Conservation (phyloP, 352 stramenopile genomes). For the Pythium brassicae region DNA sequence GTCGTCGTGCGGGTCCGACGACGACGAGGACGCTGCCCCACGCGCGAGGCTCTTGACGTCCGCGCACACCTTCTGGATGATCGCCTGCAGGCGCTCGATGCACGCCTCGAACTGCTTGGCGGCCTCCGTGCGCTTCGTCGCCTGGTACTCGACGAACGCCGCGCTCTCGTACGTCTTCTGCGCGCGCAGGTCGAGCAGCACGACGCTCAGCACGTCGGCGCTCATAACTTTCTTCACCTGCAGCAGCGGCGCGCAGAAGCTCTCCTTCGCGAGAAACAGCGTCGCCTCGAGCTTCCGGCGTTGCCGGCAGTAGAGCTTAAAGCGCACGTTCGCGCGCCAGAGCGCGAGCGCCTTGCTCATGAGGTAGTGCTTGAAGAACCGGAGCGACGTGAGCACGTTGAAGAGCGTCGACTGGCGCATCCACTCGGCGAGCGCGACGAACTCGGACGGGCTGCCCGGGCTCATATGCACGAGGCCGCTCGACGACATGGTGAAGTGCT, state of each 20-base stretch:
- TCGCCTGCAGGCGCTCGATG: constrained; percentile 88
- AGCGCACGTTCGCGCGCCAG: constrained; percentile 89
- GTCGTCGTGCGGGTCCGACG: constrained; percentile 50
- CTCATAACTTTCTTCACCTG: constrained; percentile 89
- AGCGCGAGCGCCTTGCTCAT: constrained; percentile 88
- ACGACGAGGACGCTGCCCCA: too few species aligned
- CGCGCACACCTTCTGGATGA: constrained; percentile 87
- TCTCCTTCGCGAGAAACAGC: constrained; percentile 90
- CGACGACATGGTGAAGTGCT: constrained; percentile 92
- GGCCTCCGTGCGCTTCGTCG: constrained; percentile 77
- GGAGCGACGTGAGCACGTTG: constrained; percentile 91
- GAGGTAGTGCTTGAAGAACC: constrained; percentile 94
- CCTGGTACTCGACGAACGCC: constrained; percentile 90
- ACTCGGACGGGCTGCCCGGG: constrained; percentile 83
- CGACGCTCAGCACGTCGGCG: constrained; percentile 75
- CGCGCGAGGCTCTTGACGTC: constrained; percentile 86
- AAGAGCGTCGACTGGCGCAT: constrained; percentile 94
- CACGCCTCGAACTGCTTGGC: constrained; percentile 88
- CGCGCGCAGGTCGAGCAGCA: constrained; percentile 77
- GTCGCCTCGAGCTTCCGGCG: constrained; percentile 74
- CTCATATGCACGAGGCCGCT: constrained; percentile 77
- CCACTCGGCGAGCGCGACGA: constrained; percentile 92
- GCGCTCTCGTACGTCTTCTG: constrained; percentile 88
- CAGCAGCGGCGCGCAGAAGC: constrained; percentile 84
- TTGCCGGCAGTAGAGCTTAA: constrained; percentile 88